phyloP scores from a whole-genome alignment of 768 basidiomycete genomes.

The Infundibulicybe gibba region DNA sequence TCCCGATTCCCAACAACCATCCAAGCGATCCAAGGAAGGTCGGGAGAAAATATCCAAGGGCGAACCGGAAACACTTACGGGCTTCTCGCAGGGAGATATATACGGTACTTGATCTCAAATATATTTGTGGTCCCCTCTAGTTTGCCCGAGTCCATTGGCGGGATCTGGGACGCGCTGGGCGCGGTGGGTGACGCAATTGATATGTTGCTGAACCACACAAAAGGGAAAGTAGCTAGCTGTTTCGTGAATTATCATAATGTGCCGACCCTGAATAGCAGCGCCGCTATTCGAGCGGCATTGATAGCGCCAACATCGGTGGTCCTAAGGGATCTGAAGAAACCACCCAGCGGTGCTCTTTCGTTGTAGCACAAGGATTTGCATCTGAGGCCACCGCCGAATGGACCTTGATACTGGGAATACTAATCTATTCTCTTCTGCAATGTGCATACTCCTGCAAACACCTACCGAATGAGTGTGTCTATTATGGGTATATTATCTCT shows the following conservation, averaged over 20 bases:
- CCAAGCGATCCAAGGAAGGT: constrained; percentile 58
- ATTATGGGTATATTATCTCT: neutral
- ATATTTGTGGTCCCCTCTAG: constrained; percentile 27
- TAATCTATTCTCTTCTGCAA: no score
- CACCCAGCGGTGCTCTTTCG: constrained; percentile 8
- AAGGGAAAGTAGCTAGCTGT: no score
- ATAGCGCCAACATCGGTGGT: constrained; percentile 4
- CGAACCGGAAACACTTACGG: constrained; percentile 73
- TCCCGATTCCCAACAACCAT: constrained; percentile 54
- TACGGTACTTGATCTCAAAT: constrained; percentile 48
- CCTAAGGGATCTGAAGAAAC: constrained; percentile 9
- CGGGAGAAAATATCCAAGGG: constrained; percentile 55
- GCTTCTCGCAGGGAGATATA: constrained; percentile 73
- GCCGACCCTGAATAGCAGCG: constrained; percentile 33
- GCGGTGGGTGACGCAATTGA: constrained; percentile 88
- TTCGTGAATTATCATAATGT: no score
- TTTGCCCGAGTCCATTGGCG: constrained; percentile 73
- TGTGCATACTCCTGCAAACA: no score
- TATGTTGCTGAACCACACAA: constrained; percentile 47
- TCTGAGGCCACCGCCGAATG: no score
- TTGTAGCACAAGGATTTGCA: no score
- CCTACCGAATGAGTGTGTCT: no score
- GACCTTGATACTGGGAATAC: neutral
- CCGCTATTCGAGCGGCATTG: constrained; percentile 7
- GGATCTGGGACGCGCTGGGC: constrained; percentile 81